These are phyloP conservation scores for Papiliotrema flavescens DNA, from an alignment of 1,284 basidiomycete genomes.

Conservation along the genomic window DNA sequence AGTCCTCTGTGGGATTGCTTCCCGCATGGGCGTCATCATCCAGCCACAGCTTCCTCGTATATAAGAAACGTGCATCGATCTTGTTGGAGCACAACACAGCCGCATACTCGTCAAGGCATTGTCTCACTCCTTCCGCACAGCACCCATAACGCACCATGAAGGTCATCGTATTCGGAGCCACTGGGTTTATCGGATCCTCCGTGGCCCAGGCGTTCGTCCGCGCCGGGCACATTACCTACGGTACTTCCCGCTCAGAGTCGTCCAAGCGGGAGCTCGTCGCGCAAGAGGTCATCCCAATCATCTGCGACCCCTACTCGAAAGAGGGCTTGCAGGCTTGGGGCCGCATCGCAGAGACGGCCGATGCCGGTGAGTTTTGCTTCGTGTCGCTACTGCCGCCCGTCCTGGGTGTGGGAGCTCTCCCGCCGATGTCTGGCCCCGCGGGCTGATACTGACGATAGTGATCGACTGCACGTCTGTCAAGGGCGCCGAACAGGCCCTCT, in stretches of 20 bases:
- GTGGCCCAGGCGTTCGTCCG: slow-evolving; percentile 54
- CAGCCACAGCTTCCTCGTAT: too few relatives aligned
- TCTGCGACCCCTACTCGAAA: slow-evolving; percentile 49
- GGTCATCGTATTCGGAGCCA: slow-evolving; percentile 47
- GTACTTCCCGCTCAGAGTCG: slow-evolving; percentile 51
- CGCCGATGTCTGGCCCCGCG: too few relatives aligned
- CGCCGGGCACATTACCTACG: slow-evolving; percentile 58
- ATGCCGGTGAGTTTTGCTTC: slow-evolving; percentile 52
- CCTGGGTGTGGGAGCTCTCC: too few relatives aligned
- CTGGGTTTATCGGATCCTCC: slow-evolving; percentile 55
- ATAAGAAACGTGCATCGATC: too few relatives aligned
- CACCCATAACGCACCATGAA: slow-evolving; percentile 33
- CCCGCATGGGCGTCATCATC: too few relatives aligned
- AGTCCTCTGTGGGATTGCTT: too few relatives aligned
- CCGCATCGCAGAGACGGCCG: slow-evolving; percentile 51
- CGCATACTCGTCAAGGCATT: too few relatives aligned
- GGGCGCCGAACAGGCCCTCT: slow-evolving; percentile 33
- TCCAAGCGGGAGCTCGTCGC: slow-evolving; percentile 48
- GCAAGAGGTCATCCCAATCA: slow-evolving; percentile 56
- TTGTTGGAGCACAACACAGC: too few relatives aligned
- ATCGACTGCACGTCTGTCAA: slow-evolving; percentile 45
- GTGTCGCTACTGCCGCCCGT: slow-evolving; percentile 25
- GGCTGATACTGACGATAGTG: slow-evolving; percentile 22
- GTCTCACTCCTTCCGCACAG: too few relatives aligned
- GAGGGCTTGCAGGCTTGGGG: slow-evolving; percentile 46